Base-by-base conservation (phyloP, 2,329 filamentous ascomycete species). In the Paracoccidioides lutzii region DNA sequence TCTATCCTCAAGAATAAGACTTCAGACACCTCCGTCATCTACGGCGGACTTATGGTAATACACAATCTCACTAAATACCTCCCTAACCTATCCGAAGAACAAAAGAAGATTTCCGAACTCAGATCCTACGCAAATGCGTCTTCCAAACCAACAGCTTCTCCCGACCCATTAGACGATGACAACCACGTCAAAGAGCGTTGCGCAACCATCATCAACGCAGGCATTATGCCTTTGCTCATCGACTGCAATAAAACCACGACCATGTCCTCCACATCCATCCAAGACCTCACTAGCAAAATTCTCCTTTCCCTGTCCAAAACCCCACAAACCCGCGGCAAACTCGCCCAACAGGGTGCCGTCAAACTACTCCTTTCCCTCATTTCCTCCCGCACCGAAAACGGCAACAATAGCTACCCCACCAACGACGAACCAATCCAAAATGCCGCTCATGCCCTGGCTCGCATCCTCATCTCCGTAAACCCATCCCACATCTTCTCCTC, bases 341-440 rank as follows among this genome's bases (percentile, higher is more conserved):
- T 98, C 60, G 88, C 90, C 3, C 93, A 97, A 66, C 90, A 97
- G 76, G 93, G 93, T n/a, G 89, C 88, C 1, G 81, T 96, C 15
- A 93, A 87, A 63, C 79, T 96, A 1, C 78, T 97, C 28, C 79
- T 97, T 32, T 80, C 84, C 80, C 84, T 55, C 83, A 83, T 78
- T 58, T 69, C 22, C 44, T 67, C 68, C 6, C 67, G 65, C 55
- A 67, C 64, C 57, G 71, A 65, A 59, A 78, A 76, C 59, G 63
- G 63, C 57, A 50, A 30, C 57, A 50, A 30, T 30, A 50, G 32
- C 43, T 45, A 45, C 43, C 69, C 66, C 2, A 60, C 62, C 52
- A 68, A 68, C 37, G 70, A 69, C 50, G 71, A 75, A 53, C 69
- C 71, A 3, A 67, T 66, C 30, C 78, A 81, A 30, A 81, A 78